Percentiles rank a stretch among this genome's conserved stretches.
These are phyloP conservation scores for Trametes punicea DNA, from an alignment of 768 basidiomycete species.

Conservation along the genomic window DNA sequence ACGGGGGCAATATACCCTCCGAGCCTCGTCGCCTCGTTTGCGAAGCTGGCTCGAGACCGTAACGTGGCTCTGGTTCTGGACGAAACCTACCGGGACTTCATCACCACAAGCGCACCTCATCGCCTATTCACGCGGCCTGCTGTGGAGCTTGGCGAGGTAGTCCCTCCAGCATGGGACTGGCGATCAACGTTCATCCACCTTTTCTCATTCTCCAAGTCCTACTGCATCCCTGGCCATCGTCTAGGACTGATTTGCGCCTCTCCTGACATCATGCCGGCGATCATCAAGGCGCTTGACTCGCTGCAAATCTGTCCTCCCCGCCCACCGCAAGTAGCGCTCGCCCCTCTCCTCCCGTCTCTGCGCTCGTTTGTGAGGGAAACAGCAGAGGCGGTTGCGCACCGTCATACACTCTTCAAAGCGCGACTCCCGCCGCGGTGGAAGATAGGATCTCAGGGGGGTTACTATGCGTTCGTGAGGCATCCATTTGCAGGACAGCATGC, in stretches of 20 bases:
- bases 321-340: slow-evolving; percentile 66
- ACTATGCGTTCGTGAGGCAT: slow-evolving; percentile 75
- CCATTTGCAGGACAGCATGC: slow-evolving; percentile 51
- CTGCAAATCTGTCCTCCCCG: slow-evolving; percentile 80
- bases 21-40: slow-evolving; percentile 54
- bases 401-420: slow-evolving; percentile 55
- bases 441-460: slow-evolving; percentile 65
- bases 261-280: slow-evolving; percentile 46
- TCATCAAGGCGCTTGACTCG: slow-evolving; percentile 68
- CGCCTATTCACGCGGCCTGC: slow-evolving; percentile 41
- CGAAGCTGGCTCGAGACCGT: slow-evolving; percentile 49
- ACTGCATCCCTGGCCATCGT: slow-evolving; percentile 79
- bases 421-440: slow-evolving; percentile 53
- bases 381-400: slow-evolving; percentile 44
- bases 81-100: slow-evolving; percentile 86
- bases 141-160: not conserved
- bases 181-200: slow-evolving; percentile 60
- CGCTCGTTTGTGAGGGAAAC: slow-evolving; percentile 49
- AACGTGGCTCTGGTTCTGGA: slow-evolving; percentile 74
- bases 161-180: slow-evolving; percentile 43
- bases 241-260: slow-evolving; percentile 70
- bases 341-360: slow-evolving; percentile 49
- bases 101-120: slow-evolving; percentile 49
- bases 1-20: slow-evolving; percentile 71
- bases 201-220: slow-evolving; percentile 80